Percentiles rank a stretch among this genome's conserved stretches.
Evolutionary conservation across 208 protist genomes (phyloP).

Genomic region (Leishmania amazonensis): DNA sequence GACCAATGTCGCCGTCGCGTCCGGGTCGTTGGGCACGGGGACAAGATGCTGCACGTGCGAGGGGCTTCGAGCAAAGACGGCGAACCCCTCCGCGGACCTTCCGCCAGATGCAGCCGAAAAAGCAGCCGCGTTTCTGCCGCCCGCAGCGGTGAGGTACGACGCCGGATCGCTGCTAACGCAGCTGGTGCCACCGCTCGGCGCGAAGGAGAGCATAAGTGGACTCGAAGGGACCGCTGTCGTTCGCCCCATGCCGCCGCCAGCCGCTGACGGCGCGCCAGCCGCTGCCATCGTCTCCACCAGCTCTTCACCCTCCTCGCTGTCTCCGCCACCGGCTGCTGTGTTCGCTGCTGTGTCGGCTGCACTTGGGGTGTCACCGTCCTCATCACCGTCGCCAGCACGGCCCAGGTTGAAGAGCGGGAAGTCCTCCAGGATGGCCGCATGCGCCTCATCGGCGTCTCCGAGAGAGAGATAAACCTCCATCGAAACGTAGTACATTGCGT

Average conservation of each 20-base stretch:
- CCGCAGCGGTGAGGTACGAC: neutral
- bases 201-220: neutral
- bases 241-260: neutral
- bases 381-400: neutral
- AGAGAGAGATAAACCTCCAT: slow-evolving; percentile 65
- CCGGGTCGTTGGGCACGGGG: neutral
- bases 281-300: neutral
- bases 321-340: neutral
- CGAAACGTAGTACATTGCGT: slow-evolving; percentile 57
- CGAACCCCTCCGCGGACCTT: neutral
- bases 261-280: neutral
- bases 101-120: neutral
- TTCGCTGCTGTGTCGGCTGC: neutral
- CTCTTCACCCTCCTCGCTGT: neutral
- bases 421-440: slow-evolving; percentile 12
- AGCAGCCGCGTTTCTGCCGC: neutral
- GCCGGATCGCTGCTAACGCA: neutral
- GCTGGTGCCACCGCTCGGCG: neutral
- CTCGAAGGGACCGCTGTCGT: too few relatives aligned
- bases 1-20: neutral
- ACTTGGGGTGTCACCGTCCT: neutral
- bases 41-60: neutral
- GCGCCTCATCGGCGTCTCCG: slow-evolving; percentile 37
- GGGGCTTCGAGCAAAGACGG: neutral
- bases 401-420: slow-evolving; percentile 17